Evolutionary conservation across 495 filamentous ascomycete species (phyloP), one percentile per base, ranked within the genome.

Genomic region (Aspergillus olivimuriae): DNA sequence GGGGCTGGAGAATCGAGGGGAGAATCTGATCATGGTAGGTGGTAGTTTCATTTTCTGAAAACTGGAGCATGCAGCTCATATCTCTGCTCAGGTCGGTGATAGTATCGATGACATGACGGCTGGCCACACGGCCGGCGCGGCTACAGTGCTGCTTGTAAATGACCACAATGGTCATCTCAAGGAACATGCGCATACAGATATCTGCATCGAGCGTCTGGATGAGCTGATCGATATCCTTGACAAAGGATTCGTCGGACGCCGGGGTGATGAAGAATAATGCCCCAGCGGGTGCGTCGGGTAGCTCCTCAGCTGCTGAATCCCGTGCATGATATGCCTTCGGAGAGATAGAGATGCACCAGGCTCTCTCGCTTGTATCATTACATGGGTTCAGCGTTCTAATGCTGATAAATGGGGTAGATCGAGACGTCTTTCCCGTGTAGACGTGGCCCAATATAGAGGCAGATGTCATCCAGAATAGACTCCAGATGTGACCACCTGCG

Each of bases 31-130:
- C 35, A 81, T 75, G 80, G 78, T 30, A 15, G 16, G 15, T 35
- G 2, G 26, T 39, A 18, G 2, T 40, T n/a, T n/a, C n/a, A n/a
- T n/a, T n/a, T n/a, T n/a, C n/a, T n/a, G n/a, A n/a, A n/a, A n/a
- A n/a, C n/a, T n/a, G n/a, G n/a, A n/a, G n/a, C n/a, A n/a, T n/a
- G n/a, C 11, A 20, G 31, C 36, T 49, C 26, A 48, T 35, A 4
- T 18, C 12, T n/a, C 18, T 23, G n/a, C 41, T 9, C 11, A 84
- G 81, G 80, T 90, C 10, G 91, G 91, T 5, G 91, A 98, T 56
- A 89, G 83, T 41, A 77, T 94, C 40, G 92, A 98, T 57, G 92
- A 98, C 60, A 89, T 98, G 78, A 88, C 84, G 16, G 86, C 92
- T 5, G 92, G 92, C 0, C 76, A 83, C 49, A 71, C 69, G 34